These are phyloP conservation scores for Anthostomella pinea DNA, from an alignment of 2,329 filamentous ascomycete species.

Conservation along the genomic window DNA sequence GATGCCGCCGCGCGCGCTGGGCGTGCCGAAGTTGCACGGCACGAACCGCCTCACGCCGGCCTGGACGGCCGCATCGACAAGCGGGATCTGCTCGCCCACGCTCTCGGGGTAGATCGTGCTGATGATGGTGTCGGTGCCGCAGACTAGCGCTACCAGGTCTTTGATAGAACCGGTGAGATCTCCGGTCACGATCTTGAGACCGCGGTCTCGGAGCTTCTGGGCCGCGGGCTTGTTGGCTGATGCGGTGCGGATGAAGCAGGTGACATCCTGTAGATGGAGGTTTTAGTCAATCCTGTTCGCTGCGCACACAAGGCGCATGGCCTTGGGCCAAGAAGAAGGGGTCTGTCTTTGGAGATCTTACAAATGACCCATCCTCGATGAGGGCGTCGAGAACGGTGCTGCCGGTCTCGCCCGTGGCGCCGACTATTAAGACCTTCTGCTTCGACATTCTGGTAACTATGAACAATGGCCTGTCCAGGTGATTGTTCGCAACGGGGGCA, in stretches of 20 bases:
- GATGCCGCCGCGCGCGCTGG: not conserved
- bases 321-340: too few species aligned
- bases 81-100: not conserved
- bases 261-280: not conserved
- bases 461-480: too few species aligned
- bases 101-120: not conserved
- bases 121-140: not conserved
- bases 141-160: not conserved
- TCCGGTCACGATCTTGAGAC: not conserved
- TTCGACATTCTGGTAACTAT: too few species aligned
- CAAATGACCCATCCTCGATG: too few species aligned
- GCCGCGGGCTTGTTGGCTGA: not conserved
- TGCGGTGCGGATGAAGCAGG: not conserved
- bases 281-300: too few species aligned
- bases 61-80: not conserved
- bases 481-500: too few species aligned
- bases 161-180: not conserved
- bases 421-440: too few species aligned
- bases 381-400: too few species aligned
- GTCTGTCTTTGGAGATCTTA: too few species aligned
- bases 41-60: not conserved
- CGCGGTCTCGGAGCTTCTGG: not conserved
- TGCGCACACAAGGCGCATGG: too few species aligned
- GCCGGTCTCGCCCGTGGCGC: too few species aligned
- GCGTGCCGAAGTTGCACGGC: not conserved